phyloP scores from a whole-genome alignment of 1,284 basidiomycete species.

The Pseudozyma sp. region DNA sequence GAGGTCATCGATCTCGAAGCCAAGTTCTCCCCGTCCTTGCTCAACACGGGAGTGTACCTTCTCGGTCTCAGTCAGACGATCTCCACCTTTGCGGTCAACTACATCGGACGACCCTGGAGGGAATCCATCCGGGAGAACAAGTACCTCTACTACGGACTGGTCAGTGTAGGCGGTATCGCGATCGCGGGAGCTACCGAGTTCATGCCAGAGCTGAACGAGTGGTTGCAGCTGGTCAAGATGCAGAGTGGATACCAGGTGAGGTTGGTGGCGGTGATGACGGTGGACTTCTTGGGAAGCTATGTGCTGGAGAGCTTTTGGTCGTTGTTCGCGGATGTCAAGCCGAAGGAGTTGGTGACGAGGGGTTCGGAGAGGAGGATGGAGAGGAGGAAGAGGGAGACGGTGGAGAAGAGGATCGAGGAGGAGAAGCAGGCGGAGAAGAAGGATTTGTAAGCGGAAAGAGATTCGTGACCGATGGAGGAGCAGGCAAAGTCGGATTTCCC shows the following conservation, averaged over 20 bases:
- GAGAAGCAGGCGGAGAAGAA: slow-evolving; percentile 27
- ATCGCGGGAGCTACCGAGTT: slow-evolving; percentile 74
- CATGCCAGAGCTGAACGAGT: slow-evolving; percentile 92
- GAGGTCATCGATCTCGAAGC: slow-evolving; percentile 64
- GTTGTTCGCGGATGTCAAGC: slow-evolving; percentile 88
- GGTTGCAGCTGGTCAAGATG: slow-evolving; percentile 98
- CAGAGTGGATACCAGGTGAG: slow-evolving; percentile 72
- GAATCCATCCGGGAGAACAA: slow-evolving; percentile 63
- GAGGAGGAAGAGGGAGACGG: slow-evolving; percentile 42
- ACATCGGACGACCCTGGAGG: slow-evolving; percentile 65
- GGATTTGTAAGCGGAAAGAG: slow-evolving; percentile 11
- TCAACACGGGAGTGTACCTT: slow-evolving; percentile 67
- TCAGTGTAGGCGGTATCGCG: slow-evolving; percentile 58
- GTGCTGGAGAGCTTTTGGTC: slow-evolving; percentile 86
- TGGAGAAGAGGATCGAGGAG: slow-evolving; percentile 14
- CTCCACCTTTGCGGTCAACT: slow-evolving; percentile 68
- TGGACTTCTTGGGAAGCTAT: slow-evolving; percentile 91
- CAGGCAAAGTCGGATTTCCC: too few relatives aligned
- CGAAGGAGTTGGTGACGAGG: slow-evolving; percentile 67
- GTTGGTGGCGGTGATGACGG: slow-evolving; percentile 76
- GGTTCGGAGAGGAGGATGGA: slow-evolving; percentile 46
- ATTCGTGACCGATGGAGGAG: background rate
- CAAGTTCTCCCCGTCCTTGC: slow-evolving; percentile 64
- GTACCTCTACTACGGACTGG: slow-evolving; percentile 64
- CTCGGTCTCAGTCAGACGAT: slow-evolving; percentile 65